These are phyloP conservation scores for Psophocarpus tetragonolobus DNA, from an alignment of 306 rosid genomes.

Conservation along the genomic window DNA sequence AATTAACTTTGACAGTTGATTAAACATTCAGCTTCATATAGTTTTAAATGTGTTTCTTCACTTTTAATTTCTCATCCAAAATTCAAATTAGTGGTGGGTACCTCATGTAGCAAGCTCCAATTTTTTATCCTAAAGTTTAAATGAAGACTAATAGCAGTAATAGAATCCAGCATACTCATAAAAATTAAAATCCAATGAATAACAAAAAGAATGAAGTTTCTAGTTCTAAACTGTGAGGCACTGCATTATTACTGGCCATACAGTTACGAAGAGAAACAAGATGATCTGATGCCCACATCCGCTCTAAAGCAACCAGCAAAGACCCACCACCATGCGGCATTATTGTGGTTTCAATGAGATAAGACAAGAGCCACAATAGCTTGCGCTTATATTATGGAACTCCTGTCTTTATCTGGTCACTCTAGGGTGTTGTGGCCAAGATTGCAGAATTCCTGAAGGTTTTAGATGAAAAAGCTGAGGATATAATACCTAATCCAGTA, in stretches of 20 bases:
- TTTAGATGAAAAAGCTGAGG: conserved; percentile 47
- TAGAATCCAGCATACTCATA: conserved; percentile 11
- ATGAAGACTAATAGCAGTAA: conserved; percentile 3
- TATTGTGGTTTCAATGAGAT: conserved; percentile 31
- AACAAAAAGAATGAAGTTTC: conserved; percentile 19
- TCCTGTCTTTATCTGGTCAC: conserved; percentile 62
- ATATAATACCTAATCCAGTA: conserved; percentile 53
- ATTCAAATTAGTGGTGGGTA: conserved; percentile 15
- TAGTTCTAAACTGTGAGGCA: conserved; percentile 50
- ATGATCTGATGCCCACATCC: conserved; percentile 44
- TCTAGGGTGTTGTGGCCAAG: conserved; percentile 50
- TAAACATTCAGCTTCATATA: conserved; percentile 1
- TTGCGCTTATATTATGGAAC: conserved; percentile 31
- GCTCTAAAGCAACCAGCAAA: conserved; percentile 70
- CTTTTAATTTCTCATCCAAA: conserved; percentile 14
- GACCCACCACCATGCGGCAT: conserved; percentile 40
- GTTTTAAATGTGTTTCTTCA: conserved; percentile 21
- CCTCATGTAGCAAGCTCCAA: background rate
- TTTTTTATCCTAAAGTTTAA: conserved; percentile 22
- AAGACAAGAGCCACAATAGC: conserved; percentile 28
- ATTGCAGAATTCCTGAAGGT: conserved; percentile 41
- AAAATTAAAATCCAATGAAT: conserved; percentile 30
- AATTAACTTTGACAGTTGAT: conserved; percentile 16
- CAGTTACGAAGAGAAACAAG: conserved; percentile 51
- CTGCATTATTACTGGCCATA: conserved; percentile 33